Base-by-base conservation (phyloP, 2,329 filamentous ascomycete genomes). In the Diplodia mutila region DNA sequence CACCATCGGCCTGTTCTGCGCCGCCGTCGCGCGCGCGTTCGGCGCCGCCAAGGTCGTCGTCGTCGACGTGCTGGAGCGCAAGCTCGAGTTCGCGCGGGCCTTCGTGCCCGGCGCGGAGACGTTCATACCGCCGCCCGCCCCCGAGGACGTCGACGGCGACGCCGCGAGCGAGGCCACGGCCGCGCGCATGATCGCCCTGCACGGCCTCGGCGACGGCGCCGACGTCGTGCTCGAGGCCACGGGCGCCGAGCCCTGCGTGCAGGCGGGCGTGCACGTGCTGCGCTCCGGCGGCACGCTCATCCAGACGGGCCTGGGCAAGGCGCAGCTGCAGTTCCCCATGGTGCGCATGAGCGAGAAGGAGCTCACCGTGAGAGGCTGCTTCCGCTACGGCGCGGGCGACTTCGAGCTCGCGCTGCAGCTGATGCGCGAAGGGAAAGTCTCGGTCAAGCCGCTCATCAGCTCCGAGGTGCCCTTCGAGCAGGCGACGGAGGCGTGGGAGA, bases 1-100 rank as follows among this genome's bases (percentile, higher is more conserved):
- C 1, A 79, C 80, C 0, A 91, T 97, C 7, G 93, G 93, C 3
- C 83, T 97, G 49, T 84, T 97, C 48, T 95, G 92, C 81, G 90
- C 89, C 37, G 91, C 92, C 6, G 93, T 96, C 3, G 91, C 92
- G 9, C 86, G 84, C 71, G 89, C 91, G 0, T 94, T 90, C 73
- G 93, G 93, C 21, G 93, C 93, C 1, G 84, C 84, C 65, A 93
- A 88, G 75, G 85, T 97, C 9, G 87, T 95, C 25, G 85, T 86
- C 7, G 92, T 95, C 61, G 93, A 97, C 81, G 93, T 97, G 71
- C 87, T 94, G 68, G 85, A 88, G 72, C 81, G 84, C 69, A 88
- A 93, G 79, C 84, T 97, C 63, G 87, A 91, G 66, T 94, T 97
- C 74, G 93, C 93, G 7, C 82, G 80, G 73, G 79, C 79, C 32